Percentiles rank a stretch among this genome's conserved stretches.
phyloP scores from a whole-genome alignment of 768 basidiomycete species.

The Suillus brevipes region DNA sequence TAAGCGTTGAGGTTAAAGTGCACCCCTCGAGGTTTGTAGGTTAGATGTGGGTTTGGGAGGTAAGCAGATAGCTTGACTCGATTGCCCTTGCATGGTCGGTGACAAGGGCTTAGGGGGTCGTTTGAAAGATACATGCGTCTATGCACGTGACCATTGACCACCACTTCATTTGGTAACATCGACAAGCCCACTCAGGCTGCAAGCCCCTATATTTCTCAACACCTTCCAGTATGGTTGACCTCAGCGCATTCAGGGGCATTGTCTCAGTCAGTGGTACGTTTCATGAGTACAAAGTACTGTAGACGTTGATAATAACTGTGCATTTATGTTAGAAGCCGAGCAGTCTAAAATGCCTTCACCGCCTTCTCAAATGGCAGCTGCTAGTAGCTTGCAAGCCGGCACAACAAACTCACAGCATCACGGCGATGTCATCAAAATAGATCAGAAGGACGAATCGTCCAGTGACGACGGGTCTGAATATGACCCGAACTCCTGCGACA shows the following conservation, averaged over 20 bases:
- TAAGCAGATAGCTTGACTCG: no score
- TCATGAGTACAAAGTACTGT: background rate
- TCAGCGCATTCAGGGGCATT: background rate
- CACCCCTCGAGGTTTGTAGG: no score
- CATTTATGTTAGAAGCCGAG: background rate
- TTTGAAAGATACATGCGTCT: no score
- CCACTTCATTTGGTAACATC: no score
- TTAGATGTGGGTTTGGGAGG: no score
- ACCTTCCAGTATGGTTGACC: background rate
- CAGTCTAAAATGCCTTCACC: background rate
- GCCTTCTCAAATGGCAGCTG: background rate
- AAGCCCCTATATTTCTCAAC: background rate
- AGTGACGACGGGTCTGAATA: background rate
- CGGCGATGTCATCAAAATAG: background rate
- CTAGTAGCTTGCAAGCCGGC: background rate
- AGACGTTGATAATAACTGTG: background rate
- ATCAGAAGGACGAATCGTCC: background rate
- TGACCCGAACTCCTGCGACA: background rate
- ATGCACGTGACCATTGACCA: no score
- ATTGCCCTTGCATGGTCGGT: no score
- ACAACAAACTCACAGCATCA: background rate
- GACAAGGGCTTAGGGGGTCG: no score
- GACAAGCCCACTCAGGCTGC: background rate
- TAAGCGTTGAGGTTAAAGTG: no score
- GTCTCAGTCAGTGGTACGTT: background rate